Evolutionary conservation across 2,329 filamentous ascomycete species (phyloP).

Genomic region (Ophiostoma sp.): DNA sequence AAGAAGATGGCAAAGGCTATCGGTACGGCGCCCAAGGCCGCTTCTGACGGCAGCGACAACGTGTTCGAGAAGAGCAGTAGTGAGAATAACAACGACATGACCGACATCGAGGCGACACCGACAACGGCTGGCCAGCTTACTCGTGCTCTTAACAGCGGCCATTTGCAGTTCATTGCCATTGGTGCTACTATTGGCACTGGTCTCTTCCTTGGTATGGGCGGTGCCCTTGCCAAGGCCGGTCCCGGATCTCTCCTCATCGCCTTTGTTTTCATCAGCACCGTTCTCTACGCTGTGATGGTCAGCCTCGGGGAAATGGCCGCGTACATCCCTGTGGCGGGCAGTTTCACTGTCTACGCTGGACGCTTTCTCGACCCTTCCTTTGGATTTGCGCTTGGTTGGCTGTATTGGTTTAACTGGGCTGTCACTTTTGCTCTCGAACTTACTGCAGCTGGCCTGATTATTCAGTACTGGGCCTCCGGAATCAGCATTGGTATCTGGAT

Average conservation of each 20-base stretch:
- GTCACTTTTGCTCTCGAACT: conserved; percentile 61
- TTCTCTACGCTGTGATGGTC: conserved; percentile 63
- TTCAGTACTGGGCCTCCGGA: conserved; percentile 13
- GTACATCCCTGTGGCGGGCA: conserved; percentile 57
- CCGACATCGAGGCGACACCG: conserved; percentile 11
- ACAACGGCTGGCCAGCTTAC: conserved; percentile 38
- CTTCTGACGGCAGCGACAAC: conserved; percentile 5
- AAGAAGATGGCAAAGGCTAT: conserved; percentile 3
- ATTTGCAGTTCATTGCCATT: conserved; percentile 55
- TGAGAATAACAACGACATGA: conserved; percentile 5
- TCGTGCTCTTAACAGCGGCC: conserved; percentile 47
- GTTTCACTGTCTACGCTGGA: conserved; percentile 59
- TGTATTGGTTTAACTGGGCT: conserved; percentile 46
- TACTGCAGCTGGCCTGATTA: conserved; percentile 40
- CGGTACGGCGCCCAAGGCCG: background rate
- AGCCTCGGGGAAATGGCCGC: conserved; percentile 58
- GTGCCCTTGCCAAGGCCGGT: conserved; percentile 36
- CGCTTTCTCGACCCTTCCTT: conserved; percentile 62
- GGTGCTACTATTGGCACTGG: conserved; percentile 54
- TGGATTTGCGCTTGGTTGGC: conserved; percentile 50
- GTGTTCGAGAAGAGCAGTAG: conserved; percentile 16
- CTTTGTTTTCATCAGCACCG: conserved; percentile 51
- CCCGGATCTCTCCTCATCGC: conserved; percentile 49
- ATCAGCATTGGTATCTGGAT: conserved; percentile 12
- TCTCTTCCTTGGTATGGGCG: conserved; percentile 57